phyloP scores from a whole-genome alignment of 257 asterid genomes.

The Penstemon davidsonii region DNA sequence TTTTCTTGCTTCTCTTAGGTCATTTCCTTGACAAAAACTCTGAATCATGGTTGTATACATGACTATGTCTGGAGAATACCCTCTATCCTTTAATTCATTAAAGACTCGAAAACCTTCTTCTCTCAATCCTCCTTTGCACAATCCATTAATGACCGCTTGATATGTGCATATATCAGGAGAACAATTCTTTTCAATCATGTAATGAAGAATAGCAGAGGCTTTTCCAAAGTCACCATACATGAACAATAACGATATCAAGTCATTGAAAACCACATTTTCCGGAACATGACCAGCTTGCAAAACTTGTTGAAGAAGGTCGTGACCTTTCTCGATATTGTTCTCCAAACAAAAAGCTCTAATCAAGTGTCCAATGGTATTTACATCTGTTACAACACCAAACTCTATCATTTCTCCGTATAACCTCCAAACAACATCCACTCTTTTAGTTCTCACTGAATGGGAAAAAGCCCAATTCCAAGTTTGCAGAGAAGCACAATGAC shows the following conservation, averaged over 20 bases:
- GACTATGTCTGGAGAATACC: slow-evolving; percentile 62
- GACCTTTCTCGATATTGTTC: slow-evolving; percentile 43
- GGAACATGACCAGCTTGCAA: slow-evolving; percentile 57
- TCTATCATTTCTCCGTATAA: slow-evolving; percentile 52
- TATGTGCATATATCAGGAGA: slow-evolving; percentile 59
- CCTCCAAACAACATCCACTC: slow-evolving; percentile 55
- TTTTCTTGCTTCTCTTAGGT: slow-evolving; percentile 52
- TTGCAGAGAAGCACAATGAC: slow-evolving; percentile 38
- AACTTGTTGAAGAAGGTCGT: slow-evolving; percentile 57
- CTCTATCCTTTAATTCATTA: slow-evolving; percentile 63
- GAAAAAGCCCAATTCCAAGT: slow-evolving; percentile 62
- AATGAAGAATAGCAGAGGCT: slow-evolving; percentile 63
- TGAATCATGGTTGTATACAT: slow-evolving; percentile 72
- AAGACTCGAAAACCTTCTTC: slow-evolving; percentile 61
- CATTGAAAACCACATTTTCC: slow-evolving; percentile 39
- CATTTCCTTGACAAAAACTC: slow-evolving; percentile 53
- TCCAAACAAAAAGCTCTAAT: slow-evolving; percentile 67
- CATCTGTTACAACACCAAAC: slow-evolving; percentile 45
- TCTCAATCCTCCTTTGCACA: slow-evolving; percentile 47
- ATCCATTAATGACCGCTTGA: slow-evolving; percentile 55
- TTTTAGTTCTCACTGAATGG: slow-evolving; percentile 37
- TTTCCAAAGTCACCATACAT: slow-evolving; percentile 45
- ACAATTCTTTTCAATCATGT: slow-evolving; percentile 56
- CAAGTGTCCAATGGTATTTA: slow-evolving; percentile 49
- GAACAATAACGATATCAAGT: slow-evolving; percentile 45